Base-by-base conservation (phyloP, 2,329 filamentous ascomycete genomes). In the Beauveria brongniartii region DNA sequence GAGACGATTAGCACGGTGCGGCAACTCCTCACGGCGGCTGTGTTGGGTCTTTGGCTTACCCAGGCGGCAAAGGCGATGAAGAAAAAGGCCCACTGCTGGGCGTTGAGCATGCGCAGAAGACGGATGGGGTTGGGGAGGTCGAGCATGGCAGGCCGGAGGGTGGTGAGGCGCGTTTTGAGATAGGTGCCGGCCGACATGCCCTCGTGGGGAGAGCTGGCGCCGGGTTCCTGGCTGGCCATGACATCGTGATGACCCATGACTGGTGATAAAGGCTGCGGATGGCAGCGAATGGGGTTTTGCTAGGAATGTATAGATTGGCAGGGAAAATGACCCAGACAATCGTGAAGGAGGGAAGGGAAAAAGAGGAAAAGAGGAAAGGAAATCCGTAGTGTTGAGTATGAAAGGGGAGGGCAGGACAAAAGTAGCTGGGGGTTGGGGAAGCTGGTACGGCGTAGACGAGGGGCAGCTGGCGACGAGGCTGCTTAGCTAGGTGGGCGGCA, bases 81-180 rank as follows among this genome's bases (percentile, higher is more conserved):
- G 68, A 85, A 85, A 62, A 83, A 83, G 0, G 77, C 74, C 82
- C 82, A 84, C 50, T 84, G 79, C 43, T 74, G 76, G 37, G 71
- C 69, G 61, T 72, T 79, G 59, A 84, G 71, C 75, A 79, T 79
- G 34, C 73, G 71, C 18, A 85, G 44, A 26, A 83, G 69, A 30
- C 69, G 73, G 63, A 82, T 72, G 0, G 82, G 82, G 64, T 84
- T 88, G 54, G 78, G 77, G 28, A 81, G 72, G 57, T 78, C 77
- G 50, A 75, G 69, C 77, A 85, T 81, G 2, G 80, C 80, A 43
- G 84, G 84, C 70, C 80, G 83, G 58, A 87, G 77, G 18, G 79
- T 77, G 12, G 77, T 75, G 66, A 86, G 64, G 59, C 84, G 81
- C 63, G 84, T 82, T n/a, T 68, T 68, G 22, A 79, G 55, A 68